Conservation (phyloP, 345 rosid genomes). For the Bretschneidera sinensis region DNA sequence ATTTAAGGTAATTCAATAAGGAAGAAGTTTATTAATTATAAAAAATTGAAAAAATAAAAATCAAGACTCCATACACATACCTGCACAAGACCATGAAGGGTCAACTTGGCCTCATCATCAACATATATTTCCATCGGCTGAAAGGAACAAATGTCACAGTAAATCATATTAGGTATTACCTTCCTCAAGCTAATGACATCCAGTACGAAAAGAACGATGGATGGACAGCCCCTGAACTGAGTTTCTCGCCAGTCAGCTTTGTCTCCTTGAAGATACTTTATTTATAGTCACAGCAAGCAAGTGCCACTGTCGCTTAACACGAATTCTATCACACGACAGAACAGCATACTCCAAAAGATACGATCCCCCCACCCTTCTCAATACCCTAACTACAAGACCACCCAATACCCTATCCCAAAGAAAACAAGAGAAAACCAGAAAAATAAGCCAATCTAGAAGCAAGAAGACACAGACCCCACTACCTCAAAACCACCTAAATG, state of each 20-base stretch:
- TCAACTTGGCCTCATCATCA: constrained; percentile 95
- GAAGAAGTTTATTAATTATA: neutral
- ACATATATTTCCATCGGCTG: constrained; percentile 99
- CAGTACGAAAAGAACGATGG: constrained; percentile 57
- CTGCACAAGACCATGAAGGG: constrained; percentile 99
- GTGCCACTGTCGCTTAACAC: constrained; percentile 22
- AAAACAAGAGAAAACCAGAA: neutral
- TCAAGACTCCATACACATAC: constrained; percentile 27
- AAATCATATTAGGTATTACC: constrained; percentile 68
- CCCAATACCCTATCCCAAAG: too few relatives aligned
- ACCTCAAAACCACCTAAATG: neutral
- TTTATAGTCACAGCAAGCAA: constrained; percentile 20
- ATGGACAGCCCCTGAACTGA: constrained; percentile 47
- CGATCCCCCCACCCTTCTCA: too few relatives aligned
- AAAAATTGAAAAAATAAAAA: neutral
- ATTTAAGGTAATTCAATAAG: neutral
- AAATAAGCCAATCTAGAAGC: neutral
- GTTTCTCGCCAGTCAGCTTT: constrained; percentile 45
- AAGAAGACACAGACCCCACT: neutral
- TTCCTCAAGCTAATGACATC: constrained; percentile 61
- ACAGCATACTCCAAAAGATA: constrained; percentile 6
- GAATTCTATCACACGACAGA: constrained; percentile 13
- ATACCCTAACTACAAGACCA: too few relatives aligned
- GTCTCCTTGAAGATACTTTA: constrained; percentile 32
- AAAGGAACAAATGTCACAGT: constrained; percentile 74